Conservation (phyloP, 306 rosid genomes). For the Urtica urens region DNA sequence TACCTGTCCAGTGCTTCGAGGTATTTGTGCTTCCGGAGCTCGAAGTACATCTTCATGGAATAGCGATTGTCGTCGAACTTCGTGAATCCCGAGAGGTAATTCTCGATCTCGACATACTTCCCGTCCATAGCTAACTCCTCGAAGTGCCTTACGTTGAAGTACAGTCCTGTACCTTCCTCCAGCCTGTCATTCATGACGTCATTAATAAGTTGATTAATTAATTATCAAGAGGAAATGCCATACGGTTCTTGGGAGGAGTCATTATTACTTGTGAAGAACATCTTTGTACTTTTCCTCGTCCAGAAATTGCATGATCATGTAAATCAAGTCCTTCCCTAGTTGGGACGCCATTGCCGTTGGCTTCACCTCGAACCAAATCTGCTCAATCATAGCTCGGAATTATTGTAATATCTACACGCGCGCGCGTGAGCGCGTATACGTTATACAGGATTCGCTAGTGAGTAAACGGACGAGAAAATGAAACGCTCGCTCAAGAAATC, state of each 20-base stretch:
- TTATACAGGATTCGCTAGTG: too few species aligned
- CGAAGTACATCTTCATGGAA: conserved; percentile 93
- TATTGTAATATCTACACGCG: too few species aligned
- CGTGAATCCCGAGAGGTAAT: conserved; percentile 75
- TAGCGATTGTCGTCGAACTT: conserved; percentile 77
- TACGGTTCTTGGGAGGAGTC: conserved; percentile 5
- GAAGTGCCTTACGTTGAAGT: conserved; percentile 70
- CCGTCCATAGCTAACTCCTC: conserved; percentile 78
- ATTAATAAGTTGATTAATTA: background rate
- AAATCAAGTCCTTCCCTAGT: conserved; percentile 75
- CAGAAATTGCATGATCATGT: conserved; percentile 83
- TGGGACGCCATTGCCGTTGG: conserved; percentile 36
- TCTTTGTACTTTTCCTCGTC: conserved; percentile 85
- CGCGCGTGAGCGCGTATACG: too few species aligned
- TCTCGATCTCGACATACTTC: conserved; percentile 82
- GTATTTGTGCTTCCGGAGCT: conserved; percentile 90
- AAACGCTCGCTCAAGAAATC: too few species aligned
- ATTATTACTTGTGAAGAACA: conserved; percentile 72
- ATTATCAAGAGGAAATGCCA: background rate
- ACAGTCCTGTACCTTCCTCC: conserved; percentile 85
- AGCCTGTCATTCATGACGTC: conserved; percentile 36
- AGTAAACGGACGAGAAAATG: too few species aligned
- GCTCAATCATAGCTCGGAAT: too few species aligned
- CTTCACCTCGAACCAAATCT: background rate
- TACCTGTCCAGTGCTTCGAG: conserved; percentile 87